Percentiles rank a stretch among this genome's conserved stretches.
These are phyloP conservation scores for Fusarium sterilihyphosum DNA, from an alignment of 2,329 filamentous ascomycete genomes.

Conservation along the genomic window DNA sequence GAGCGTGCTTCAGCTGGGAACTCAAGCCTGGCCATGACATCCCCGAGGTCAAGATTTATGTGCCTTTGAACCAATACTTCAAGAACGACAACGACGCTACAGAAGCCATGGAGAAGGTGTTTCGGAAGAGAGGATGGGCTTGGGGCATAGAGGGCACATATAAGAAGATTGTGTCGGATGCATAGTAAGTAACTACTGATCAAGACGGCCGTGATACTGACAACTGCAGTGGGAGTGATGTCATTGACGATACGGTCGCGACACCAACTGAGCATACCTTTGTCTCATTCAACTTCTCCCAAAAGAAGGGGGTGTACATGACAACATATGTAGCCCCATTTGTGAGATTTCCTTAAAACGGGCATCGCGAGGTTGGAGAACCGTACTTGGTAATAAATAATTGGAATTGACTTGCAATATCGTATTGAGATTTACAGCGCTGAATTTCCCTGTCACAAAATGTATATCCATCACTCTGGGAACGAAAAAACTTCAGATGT, in stretches of 20 bases:
- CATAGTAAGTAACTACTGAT: background rate
- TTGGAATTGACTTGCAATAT: background rate
- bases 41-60: constrained; percentile 42
- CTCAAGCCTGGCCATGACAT: constrained; percentile 34
- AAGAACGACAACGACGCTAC: constrained; percentile 13
- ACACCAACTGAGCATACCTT: constrained; percentile 22
- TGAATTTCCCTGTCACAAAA: rapidly evolving
- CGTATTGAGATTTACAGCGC: too few species aligned
- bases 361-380: rapidly evolving
- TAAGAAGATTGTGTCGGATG: constrained; percentile 16
- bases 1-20: constrained; percentile 43
- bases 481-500: too few species aligned
- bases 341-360: background rate
- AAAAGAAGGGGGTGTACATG: constrained; percentile 23
- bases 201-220: background rate
- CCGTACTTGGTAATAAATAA: too few species aligned
- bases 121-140: constrained; percentile 23
- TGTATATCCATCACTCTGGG: background rate
- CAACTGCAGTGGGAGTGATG: background rate
- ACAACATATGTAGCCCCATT: constrained; percentile 24
- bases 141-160: constrained; percentile 23
- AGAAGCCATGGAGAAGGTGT: constrained; percentile 18
- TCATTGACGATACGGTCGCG: background rate
- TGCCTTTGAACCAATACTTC: constrained; percentile 41
- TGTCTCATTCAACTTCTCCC: constrained; percentile 21